Evolutionary conservation across 805 yeast genomes (phyloP), one percentile per base, ranked within the genome.

Genomic region (Monosporozyma aerobia): DNA sequence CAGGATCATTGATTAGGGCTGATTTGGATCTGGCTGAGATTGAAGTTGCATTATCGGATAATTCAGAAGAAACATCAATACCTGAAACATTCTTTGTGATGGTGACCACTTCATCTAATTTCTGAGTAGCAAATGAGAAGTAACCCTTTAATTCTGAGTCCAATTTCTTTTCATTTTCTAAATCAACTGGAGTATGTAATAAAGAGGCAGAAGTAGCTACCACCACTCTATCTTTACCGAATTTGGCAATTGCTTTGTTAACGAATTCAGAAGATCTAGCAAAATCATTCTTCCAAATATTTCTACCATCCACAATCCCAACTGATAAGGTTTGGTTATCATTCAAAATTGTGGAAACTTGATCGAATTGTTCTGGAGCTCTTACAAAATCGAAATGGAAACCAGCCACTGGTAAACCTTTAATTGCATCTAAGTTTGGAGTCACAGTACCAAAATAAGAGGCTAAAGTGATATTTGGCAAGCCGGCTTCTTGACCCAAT

Each of bases 51-150:
- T 94, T 94, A 62, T 95, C 95, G 67, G 78, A 85, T 65, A 90
- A 80, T 59, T 77, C 83, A 58, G 77, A 83, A 61, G 87, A 62
- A 57, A 90, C 97, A 66, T 87, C 87, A 63, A 76, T 85, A 69
- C 90, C 90, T 56, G 90, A 80, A 61, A 83, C 86, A 63, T 87
- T 85, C 81, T 87, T 87, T 70, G 98, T 87, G 63, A 94, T 79
- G 67, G 81, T 77, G 59, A 89, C 97, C 73, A 94, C 95, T 79
- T 94, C 99, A 62, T 69, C 73, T 66, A 94, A 76, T 79, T 94
- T 94, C 80, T 94, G 98, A 66, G 95, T 90, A 62, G 99, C 99
- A 69, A 94, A 94, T 54, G 98, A 85, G 83, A 94, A 92, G 95
- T 95, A 94, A 77, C 88, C 94, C 80, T 90, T 94, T 75, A 94